These are phyloP conservation scores for Coniophora puteana DNA, from an alignment of 1,284 basidiomycete species.

Conservation along the genomic window DNA sequence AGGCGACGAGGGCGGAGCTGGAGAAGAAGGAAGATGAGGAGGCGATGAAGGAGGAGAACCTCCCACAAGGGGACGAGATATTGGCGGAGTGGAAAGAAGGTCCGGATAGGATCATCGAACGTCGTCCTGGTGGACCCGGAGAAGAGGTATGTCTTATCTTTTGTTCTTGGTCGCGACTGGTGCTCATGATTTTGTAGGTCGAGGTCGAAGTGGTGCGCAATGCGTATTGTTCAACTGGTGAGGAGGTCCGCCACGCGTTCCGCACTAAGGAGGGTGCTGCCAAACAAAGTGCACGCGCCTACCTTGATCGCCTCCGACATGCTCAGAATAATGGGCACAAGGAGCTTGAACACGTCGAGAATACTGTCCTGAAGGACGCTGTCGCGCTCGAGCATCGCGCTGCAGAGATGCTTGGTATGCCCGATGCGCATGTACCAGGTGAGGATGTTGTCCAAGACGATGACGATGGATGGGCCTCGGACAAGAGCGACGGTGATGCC, in stretches of 20 bases:
- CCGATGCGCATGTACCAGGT: neutral
- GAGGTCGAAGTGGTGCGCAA: slow-evolving; percentile 22
- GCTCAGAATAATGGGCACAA: slow-evolving; percentile 5
- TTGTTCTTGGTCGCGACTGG: neutral
- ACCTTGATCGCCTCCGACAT: slow-evolving; percentile 11
- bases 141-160: slow-evolving; percentile 18
- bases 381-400: neutral
- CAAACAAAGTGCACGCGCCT: slow-evolving; percentile 5
- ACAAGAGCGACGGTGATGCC: slow-evolving; percentile 12
- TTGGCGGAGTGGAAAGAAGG: slow-evolving; percentile 69
- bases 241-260: slow-evolving; percentile 4
- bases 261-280: slow-evolving; percentile 1
- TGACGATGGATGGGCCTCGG: slow-evolving; percentile 24
- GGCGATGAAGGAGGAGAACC: slow-evolving; percentile 24
- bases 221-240: slow-evolving; percentile 10
- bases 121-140: slow-evolving; percentile 25
- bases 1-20: slow-evolving; percentile 20
- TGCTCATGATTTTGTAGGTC: slow-evolving; percentile 18
- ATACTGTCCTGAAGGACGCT: neutral
- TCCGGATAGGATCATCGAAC: slow-evolving; percentile 46
- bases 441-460: no score
- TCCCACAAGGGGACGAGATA: slow-evolving; percentile 41
- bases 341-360: slow-evolving; percentile 3
- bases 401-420: slow-evolving; percentile 7
- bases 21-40: slow-evolving; percentile 14